These are phyloP conservation scores for Elsinoe australis DNA, from an alignment of 2,329 filamentous ascomycete species.

Conservation along the genomic window DNA sequence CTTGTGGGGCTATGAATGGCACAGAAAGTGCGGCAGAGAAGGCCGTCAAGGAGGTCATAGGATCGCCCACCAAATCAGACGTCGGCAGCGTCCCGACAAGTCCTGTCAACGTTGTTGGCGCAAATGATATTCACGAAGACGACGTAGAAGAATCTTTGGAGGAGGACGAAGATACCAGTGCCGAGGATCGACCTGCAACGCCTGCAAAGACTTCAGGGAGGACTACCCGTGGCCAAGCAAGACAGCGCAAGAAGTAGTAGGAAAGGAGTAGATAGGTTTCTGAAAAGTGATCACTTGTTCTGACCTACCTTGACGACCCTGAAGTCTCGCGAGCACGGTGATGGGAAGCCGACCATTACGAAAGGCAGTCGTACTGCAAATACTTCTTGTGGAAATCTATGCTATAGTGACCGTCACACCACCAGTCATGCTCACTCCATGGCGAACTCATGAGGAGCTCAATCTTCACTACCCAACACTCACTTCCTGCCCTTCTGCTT, in stretches of 20 bases:
- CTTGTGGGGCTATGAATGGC: slow-evolving; percentile 76
- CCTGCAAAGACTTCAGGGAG: slow-evolving; percentile 31
- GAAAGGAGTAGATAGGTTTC: too few relatives aligned
- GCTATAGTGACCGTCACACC: too few relatives aligned
- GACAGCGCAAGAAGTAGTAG: slow-evolving; percentile 34
- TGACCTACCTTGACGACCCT: too few relatives aligned
- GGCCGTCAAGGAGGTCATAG: slow-evolving; percentile 57
- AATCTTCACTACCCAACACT: too few relatives aligned
- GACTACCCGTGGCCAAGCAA: slow-evolving; percentile 34
- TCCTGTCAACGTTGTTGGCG: slow-evolving; percentile 23
- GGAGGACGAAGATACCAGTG: slow-evolving; percentile 21
- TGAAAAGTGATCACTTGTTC: too few relatives aligned
- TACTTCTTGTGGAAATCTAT: too few relatives aligned
- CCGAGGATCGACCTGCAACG: slow-evolving; percentile 23
- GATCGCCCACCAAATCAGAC: slow-evolving; percentile 17
- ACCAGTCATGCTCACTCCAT: too few relatives aligned
- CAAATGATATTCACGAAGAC: slow-evolving; percentile 23
- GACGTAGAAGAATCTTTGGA: slow-evolving; percentile 21
- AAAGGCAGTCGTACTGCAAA: too few relatives aligned
- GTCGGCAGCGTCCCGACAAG: slow-evolving; percentile 17
- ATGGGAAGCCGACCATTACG: too few relatives aligned
- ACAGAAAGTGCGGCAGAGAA: slow-evolving; percentile 67
- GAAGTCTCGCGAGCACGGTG: too few relatives aligned
- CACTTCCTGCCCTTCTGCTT: slow-evolving; percentile 11
- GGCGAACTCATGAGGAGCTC: too few relatives aligned